Evolutionary conservation across 495 filamentous ascomycete genomes (phyloP).

Genomic region (Penicillium desertorum): DNA sequence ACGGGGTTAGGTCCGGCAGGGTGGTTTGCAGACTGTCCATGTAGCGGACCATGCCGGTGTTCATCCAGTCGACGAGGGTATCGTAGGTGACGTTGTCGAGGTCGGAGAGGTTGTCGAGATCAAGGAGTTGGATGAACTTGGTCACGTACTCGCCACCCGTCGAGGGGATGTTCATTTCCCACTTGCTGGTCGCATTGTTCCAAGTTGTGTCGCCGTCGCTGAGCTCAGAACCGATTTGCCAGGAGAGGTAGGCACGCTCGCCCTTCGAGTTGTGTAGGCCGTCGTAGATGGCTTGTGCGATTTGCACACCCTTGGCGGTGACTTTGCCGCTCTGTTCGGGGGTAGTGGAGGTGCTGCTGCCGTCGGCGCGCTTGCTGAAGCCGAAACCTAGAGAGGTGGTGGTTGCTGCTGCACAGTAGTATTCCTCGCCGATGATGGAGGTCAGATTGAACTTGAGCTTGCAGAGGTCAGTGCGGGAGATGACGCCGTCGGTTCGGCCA

Average conservation of each 20-base stretch:
- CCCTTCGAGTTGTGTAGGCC: conserved; percentile 35
- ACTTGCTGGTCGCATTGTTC: conserved; percentile 20
- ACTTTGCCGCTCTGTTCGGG: conserved; percentile 36
- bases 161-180: conserved; percentile 26
- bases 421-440: conserved; percentile 46
- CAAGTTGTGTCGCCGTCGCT: conserved; percentile 29
- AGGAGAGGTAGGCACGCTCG: conserved; percentile 37
- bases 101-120: conserved; percentile 27
- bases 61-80: conserved; percentile 49
- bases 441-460: conserved; percentile 45
- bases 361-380: conserved; percentile 36
- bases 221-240: conserved; percentile 32
- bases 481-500: conserved; percentile 52
- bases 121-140: conserved; percentile 27
- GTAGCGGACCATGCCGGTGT: conserved; percentile 29
- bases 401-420: conserved; percentile 47
- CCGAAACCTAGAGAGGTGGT: conserved; percentile 37
- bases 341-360: conserved; percentile 32
- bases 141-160: conserved; percentile 30
- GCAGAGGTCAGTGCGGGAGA: conserved; percentile 54
- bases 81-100: conserved; percentile 51
- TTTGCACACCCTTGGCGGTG: conserved; percentile 27
- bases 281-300: conserved; percentile 35
- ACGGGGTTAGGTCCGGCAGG: conserved; percentile 46
- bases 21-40: conserved; percentile 34